A percentile compares a stretch with the other conserved stretches of the same genome.
Conservation (phyloP, 345 rosid species). For the Hypericum perforatum region DNA sequence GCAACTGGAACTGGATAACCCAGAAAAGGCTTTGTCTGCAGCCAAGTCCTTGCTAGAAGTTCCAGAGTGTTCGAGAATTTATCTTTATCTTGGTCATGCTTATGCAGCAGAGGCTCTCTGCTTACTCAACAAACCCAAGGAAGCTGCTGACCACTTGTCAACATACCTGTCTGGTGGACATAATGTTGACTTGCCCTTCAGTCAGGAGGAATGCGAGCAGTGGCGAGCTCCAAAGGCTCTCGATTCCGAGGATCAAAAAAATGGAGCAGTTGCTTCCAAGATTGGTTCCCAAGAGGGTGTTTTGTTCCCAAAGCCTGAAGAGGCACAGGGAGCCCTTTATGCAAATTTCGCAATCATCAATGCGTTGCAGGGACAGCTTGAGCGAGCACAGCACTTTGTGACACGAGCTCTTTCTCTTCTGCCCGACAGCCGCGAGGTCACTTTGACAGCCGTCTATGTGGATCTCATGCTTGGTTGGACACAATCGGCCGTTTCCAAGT, state of each 20-base stretch:
- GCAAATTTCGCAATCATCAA: slow-evolving; percentile 58
- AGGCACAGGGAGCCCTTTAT: slow-evolving; percentile 76
- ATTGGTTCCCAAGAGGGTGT: slow-evolving; percentile 16
- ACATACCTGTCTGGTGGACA: slow-evolving; percentile 49
- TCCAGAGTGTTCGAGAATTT: slow-evolving; percentile 60
- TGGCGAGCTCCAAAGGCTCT: slow-evolving; percentile 39
- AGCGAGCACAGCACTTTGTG: slow-evolving; percentile 52
- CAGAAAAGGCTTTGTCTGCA: slow-evolving; percentile 54
- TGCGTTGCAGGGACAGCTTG: slow-evolving; percentile 69
- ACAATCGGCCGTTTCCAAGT: slow-evolving; percentile 66
- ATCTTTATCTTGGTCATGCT: slow-evolving; percentile 58
- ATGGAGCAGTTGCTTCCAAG: slow-evolving; percentile 30
- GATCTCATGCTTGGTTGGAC: slow-evolving; percentile 66
- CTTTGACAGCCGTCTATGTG: slow-evolving; percentile 66
- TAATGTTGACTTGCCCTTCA: slow-evolving; percentile 56
- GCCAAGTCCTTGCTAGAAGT: slow-evolving; percentile 68
- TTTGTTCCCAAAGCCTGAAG: slow-evolving; percentile 63
- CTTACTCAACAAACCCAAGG: slow-evolving; percentile 61
- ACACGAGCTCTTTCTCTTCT: slow-evolving; percentile 44
- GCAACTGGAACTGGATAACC: slow-evolving; percentile 87
- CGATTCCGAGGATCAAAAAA: slow-evolving; percentile 59
- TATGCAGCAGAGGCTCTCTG: slow-evolving; percentile 98
- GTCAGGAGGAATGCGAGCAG: slow-evolving; percentile 55
- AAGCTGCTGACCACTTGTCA: slow-evolving; percentile 73
- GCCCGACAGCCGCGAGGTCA: slow-evolving; percentile 59